phyloP scores from a whole-genome alignment of 257 asterid species.

The Solanum stenotomum region DNA sequence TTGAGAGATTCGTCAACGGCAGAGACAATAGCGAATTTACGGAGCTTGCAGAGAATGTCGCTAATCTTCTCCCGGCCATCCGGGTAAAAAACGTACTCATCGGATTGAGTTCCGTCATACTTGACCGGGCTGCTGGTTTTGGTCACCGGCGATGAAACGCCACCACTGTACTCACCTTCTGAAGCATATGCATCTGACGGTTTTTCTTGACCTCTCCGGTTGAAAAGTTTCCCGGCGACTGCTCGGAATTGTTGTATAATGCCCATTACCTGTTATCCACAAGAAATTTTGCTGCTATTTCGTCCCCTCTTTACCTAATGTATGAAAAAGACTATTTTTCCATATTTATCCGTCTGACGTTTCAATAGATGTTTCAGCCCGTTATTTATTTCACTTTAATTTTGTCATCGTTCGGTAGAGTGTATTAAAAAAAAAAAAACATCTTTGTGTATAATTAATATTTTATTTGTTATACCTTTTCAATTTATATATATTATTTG shows the following conservation, averaged over 20 bases:
- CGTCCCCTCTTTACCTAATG: not conserved
- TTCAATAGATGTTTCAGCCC: not conserved
- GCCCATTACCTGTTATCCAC: not conserved
- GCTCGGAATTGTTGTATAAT: conserved; percentile 8
- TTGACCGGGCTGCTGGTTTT: not conserved
- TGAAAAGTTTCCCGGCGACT: conserved; percentile 7
- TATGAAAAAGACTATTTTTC: not conserved
- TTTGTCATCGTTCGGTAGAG: fast-evolving
- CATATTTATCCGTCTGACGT: not conserved
- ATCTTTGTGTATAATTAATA: no score
- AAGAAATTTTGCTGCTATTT: not conserved
- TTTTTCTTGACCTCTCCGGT: conserved; percentile 1
- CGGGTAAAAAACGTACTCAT: conserved; percentile 5
- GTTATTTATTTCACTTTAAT: not conserved
- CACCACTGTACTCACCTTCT: not conserved
- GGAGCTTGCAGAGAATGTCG: conserved; percentile 32
- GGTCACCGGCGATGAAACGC: not conserved
- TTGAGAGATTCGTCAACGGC: conserved; percentile 46
- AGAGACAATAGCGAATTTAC: conserved; percentile 45
- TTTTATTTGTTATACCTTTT: no score
- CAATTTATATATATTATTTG: no score
- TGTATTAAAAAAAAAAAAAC: no score
- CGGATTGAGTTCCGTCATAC: conserved; percentile 9
- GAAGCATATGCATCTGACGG: not conserved
- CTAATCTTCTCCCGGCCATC: not conserved